Percentiles rank a stretch among this genome's conserved stretches.
These are phyloP conservation scores for Microdochium bolleyi DNA, from an alignment of 2,329 filamentous ascomycete genomes.

Conservation along the genomic window DNA sequence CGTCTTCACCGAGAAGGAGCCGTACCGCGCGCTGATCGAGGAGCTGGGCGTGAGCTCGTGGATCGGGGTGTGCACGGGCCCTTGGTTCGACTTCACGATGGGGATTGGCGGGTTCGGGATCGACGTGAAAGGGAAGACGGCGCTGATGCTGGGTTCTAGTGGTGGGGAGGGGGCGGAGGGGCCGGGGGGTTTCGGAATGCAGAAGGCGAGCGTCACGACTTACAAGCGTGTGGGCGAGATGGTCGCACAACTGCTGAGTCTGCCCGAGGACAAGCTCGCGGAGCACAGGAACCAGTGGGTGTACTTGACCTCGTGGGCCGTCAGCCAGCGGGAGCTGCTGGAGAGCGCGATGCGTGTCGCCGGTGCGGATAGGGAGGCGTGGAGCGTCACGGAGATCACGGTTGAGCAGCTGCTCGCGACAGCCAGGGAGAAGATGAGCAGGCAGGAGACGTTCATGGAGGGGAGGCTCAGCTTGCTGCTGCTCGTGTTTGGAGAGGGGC, in stretches of 20 bases:
- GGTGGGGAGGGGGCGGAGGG: slow-evolving; percentile 6
- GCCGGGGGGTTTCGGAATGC: neutral
- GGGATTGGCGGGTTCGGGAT: slow-evolving; percentile 19
- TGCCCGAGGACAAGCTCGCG: slow-evolving; percentile 20
- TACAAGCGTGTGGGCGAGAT: slow-evolving; percentile 22
- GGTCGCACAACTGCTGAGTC: slow-evolving; percentile 22
- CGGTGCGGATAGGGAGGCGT: slow-evolving; percentile 16
- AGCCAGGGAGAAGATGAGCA: slow-evolving; percentile 5
- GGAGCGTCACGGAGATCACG: slow-evolving; percentile 15
- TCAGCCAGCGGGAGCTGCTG: slow-evolving; percentile 25
- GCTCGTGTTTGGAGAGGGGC: slow-evolving; percentile 18
- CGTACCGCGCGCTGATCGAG: slow-evolving; percentile 16
- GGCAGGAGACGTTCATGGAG: slow-evolving; percentile 7
- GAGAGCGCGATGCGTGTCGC: slow-evolving; percentile 22
- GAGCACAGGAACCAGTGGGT: slow-evolving; percentile 20
- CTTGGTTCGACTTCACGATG: slow-evolving; percentile 24
- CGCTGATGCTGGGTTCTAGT: slow-evolving; percentile 18
- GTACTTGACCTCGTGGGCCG: slow-evolving; percentile 23
- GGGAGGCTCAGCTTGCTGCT: slow-evolving; percentile 12
- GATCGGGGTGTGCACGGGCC: slow-evolving; percentile 22
- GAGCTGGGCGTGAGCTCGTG: slow-evolving; percentile 19
- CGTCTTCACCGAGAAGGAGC: slow-evolving; percentile 15
- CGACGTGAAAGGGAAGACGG: slow-evolving; percentile 18
- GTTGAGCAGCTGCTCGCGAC: slow-evolving; percentile 9
- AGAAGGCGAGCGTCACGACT: slow-evolving; percentile 18